These are phyloP conservation scores for Begonia peltatifolia DNA, from an alignment of 306 rosid genomes.

Conservation along the genomic window DNA sequence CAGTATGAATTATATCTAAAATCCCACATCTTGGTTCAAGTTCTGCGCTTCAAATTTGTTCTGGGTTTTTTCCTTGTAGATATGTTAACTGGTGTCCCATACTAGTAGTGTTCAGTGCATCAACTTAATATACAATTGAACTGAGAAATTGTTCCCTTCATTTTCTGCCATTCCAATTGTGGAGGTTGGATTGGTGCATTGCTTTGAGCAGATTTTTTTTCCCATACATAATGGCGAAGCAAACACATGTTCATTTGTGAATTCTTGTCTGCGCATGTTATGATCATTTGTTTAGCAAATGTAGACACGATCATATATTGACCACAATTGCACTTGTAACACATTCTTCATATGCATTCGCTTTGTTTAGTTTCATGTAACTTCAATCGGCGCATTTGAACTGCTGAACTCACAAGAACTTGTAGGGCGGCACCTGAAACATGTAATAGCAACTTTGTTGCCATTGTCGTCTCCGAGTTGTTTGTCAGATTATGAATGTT, in stretches of 20 bases:
- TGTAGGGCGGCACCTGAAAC: too few species aligned
- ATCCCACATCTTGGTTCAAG: slow-evolving; percentile 21
- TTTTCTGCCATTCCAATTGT: slow-evolving; percentile 1
- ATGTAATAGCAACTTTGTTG: too few species aligned
- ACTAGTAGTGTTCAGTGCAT: slow-evolving; percentile 20
- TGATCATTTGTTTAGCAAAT: too few species aligned
- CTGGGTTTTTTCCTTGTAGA: slow-evolving; percentile 28
- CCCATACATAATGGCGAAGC: not conserved
- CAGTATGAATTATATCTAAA: slow-evolving; percentile 18
- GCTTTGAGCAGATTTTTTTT: not conserved
- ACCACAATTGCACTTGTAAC: too few species aligned
- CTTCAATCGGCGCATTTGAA: too few species aligned
- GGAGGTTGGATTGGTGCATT: slow-evolving; percentile 8
- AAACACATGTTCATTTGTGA: slow-evolving; percentile 5
- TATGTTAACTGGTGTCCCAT: slow-evolving; percentile 25
- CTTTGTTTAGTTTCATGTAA: too few species aligned
- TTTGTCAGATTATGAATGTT: too few species aligned
- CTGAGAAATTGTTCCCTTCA: slow-evolving; percentile 9
- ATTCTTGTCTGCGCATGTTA: not conserved
- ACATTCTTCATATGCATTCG: too few species aligned
- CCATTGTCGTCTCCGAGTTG: too few species aligned
- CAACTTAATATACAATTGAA: slow-evolving; percentile 18
- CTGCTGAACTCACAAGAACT: too few species aligned
- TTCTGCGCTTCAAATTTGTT: slow-evolving; percentile 15
- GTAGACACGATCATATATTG: too few species aligned